Percentiles rank a stretch among this genome's conserved stretches.
phyloP scores from a whole-genome alignment of 2,329 filamentous ascomycete species.

The Penicillium digitatum region DNA sequence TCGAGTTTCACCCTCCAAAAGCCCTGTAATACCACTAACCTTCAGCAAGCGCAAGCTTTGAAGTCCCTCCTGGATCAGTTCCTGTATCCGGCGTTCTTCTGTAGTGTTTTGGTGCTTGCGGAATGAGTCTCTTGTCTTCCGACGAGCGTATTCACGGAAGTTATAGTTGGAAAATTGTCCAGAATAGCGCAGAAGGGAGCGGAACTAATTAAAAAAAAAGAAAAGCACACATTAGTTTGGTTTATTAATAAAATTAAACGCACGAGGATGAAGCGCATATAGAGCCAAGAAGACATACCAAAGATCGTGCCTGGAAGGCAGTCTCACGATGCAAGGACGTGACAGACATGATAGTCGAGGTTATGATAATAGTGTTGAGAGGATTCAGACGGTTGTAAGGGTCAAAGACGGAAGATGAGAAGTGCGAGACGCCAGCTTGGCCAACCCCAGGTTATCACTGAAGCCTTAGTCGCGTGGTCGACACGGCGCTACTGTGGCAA shows the following conservation, averaged over 20 bases:
- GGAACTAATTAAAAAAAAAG: slow-evolving; percentile 63
- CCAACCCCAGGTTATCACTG: neutral
- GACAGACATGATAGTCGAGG: slow-evolving; percentile 43
- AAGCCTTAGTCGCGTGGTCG: neutral
- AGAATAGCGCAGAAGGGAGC: slow-evolving; percentile 81
- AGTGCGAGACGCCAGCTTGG: neutral
- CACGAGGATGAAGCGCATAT: neutral
- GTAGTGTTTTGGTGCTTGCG: slow-evolving; percentile 69
- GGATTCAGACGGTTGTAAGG: neutral
- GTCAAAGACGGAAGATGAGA: neutral
- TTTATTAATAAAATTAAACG: neutral
- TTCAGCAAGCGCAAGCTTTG: slow-evolving; percentile 86
- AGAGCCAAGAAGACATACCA: slow-evolving; percentile 34
- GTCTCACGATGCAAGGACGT: slow-evolving; percentile 40
- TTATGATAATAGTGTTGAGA: neutral
- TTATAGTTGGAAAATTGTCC: slow-evolving; percentile 91
- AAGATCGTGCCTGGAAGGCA: slow-evolving; percentile 47
- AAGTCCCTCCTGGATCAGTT: slow-evolving; percentile 81
- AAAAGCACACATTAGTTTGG: neutral
- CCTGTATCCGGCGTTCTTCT: slow-evolving; percentile 75
- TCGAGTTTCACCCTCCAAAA: neutral
- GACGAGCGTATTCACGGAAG: slow-evolving; percentile 93
- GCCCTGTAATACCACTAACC: slow-evolving; percentile 52
- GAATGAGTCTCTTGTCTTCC: slow-evolving; percentile 87
- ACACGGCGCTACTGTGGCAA: neutral